Base-by-base conservation (phyloP, 352 stramenopile genomes). In the Phytophthora cactorum region DNA sequence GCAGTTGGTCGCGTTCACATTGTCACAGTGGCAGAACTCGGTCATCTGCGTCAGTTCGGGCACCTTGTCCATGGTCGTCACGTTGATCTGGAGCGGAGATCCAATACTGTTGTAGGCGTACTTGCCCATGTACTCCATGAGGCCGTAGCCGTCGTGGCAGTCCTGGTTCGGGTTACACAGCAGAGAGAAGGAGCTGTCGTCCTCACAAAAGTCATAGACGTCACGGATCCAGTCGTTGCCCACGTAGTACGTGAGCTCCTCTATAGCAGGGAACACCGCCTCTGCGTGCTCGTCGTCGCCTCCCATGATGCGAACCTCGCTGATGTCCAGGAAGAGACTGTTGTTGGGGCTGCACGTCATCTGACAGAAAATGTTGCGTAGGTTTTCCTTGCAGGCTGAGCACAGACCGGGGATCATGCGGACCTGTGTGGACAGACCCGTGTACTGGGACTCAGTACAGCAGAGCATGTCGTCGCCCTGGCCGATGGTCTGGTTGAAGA, bases 311-410 rank as follows among this genome's bases (percentile, higher is more conserved):
- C 77, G 79, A 2, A 90, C 68, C 64, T 89, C 75, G 22, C 77
- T 74, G 11, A 87, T 53, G 41, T 86, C 77, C 11, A 89, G 52
- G 61, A 90, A 89, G 52, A 87, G 70, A 9, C 76, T 83, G 68
- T 90, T 88, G 70, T 83, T 88, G 14, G 82, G 82, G 57, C 75
- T 86, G 64, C 82, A 90, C 28, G 82, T 81, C 57, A 88, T 84
- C 52, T 86, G 76, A 44, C 82, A 90, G 59, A 82, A 88, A 25
- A 89, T 74, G 64, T 90, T 88, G 60, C 80, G 82, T 58, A 90
- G 70, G 41, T 89, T 86, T 39, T 86, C 68, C 64, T 90, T 89
- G 52, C 80, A 89, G 8, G 79, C 62, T 12, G 79, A 80, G 54
- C 82, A 90, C 31, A 82, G 62, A 10, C 82, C 80, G 2, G 74